A percentile compares a stretch with the other conserved stretches of the same genome.
Conservation (phyloP, 805 yeast species). For the Wickerhamomyces canadensis region DNA sequence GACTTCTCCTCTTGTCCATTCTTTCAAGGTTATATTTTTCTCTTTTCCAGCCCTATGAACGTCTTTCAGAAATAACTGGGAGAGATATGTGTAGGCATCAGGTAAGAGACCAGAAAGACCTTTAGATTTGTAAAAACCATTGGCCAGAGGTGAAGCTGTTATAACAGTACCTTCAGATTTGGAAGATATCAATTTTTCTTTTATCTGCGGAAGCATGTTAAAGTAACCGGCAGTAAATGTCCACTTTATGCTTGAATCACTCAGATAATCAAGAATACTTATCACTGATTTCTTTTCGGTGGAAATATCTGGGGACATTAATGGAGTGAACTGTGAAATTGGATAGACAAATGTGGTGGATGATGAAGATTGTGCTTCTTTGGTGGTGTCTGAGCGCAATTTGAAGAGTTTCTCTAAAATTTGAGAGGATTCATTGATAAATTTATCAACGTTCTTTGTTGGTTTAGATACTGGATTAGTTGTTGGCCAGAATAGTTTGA, state of each 20-base stretch:
- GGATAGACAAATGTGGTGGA: constrained; percentile 76
- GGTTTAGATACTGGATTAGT: constrained; percentile 68
- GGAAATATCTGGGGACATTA: constrained; percentile 60
- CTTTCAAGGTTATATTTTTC: constrained; percentile 50
- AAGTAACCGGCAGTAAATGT: constrained; percentile 95
- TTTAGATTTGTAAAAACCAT: constrained; percentile 81
- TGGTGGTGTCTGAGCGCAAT: constrained; percentile 26
- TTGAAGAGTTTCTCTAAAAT: constrained; percentile 55
- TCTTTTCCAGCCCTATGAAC: constrained; percentile 38
- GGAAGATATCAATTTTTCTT: constrained; percentile 49
- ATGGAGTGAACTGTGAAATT: constrained; percentile 84
- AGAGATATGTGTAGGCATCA: constrained; percentile 75
- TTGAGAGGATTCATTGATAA: constrained; percentile 49
- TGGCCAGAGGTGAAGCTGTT: constrained; percentile 91
- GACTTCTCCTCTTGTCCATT: constrained; percentile 86
- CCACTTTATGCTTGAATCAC: constrained; percentile 59
- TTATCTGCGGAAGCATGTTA: constrained; percentile 78
- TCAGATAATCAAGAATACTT: constrained; percentile 51
- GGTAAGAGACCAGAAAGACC: constrained; percentile 84
- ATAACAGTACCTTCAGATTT: constrained; percentile 64
- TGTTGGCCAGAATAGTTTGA: constrained; percentile 68
- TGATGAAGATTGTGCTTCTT: constrained; percentile 7
- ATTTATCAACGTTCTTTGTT: constrained; percentile 42
- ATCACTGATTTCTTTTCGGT: constrained; percentile 77
- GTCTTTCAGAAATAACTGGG: constrained; percentile 58